Percentiles rank a stretch among this genome's conserved stretches.
These are phyloP conservation scores for Coemansia sp. DNA, from an alignment of 192 early-diverging fungal genomes.

Conservation along the genomic window DNA sequence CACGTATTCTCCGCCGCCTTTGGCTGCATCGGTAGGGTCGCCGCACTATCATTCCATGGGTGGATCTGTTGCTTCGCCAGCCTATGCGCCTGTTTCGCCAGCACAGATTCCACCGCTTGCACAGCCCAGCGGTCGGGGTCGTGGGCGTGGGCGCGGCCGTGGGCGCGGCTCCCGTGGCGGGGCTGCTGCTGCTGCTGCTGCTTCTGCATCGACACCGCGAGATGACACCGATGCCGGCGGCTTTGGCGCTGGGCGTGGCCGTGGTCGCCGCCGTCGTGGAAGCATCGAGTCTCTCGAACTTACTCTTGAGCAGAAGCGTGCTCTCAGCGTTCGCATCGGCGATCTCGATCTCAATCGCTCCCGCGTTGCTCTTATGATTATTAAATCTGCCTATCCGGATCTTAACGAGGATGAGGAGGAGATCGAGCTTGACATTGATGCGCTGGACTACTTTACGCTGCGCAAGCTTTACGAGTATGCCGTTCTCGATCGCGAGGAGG, in stretches of 20 bases:
- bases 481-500: conserved; percentile 56
- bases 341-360: conserved; percentile 37
- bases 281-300: conserved; percentile 59
- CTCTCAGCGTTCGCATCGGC: conserved; percentile 60
- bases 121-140: conserved; percentile 11
- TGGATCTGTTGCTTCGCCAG: conserved; percentile 22
- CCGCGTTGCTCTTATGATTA: conserved; percentile 50
- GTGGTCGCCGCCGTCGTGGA: conserved; percentile 41
- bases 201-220: conserved; percentile 4
- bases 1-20: conserved; percentile 39
- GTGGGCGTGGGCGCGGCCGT: conserved; percentile 33
- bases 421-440: conserved; percentile 95
- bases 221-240: conserved; percentile 19
- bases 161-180: conserved; percentile 47
- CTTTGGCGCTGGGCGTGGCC: conserved; percentile 22
- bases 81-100: conserved; percentile 34
- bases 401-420: conserved; percentile 71
- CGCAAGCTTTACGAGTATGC: conserved; percentile 88
- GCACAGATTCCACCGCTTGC: conserved; percentile 6
- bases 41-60: conserved; percentile 22
- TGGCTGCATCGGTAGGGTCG: conserved; percentile 30
- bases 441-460: conserved; percentile 78
- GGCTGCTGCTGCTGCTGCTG: conserved; percentile 22
- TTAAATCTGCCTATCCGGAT: conserved; percentile 55
- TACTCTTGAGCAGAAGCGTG: conserved; percentile 85